Evolutionary conservation across 768 basidiomycete species (phyloP), one percentile per base, ranked within the genome.

Genomic region (Kockovaella imperatae): DNA sequence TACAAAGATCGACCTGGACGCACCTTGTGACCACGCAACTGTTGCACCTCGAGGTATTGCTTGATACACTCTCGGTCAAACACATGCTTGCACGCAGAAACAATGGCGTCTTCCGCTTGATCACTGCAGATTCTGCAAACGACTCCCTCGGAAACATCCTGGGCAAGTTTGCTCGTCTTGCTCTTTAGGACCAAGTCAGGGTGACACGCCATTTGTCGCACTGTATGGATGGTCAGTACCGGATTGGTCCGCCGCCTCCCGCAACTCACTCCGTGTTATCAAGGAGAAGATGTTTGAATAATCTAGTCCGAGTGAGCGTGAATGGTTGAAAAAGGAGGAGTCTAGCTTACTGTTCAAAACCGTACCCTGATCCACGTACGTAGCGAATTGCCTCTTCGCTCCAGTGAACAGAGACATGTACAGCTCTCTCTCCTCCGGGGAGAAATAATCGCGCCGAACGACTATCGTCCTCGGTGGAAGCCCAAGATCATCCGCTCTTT

Each of bases 51-150:
- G 40, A 97, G 76, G 67, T 96, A 96, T 69, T 91, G 88, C 61
- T 80, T 82, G 70, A 99, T 91, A 62, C 95, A 99, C 66, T 90
- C 87, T 47, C 95, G 80, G 68, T 96, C 90, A 62, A 95, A 99
- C 53, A 95, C 83, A 65, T 99, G 95, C 32, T 79, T 80, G 66
- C 95, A 99, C 59, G 82, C 86, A 21, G 89, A 83, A 64, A 87
- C 82, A 54, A 99, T 96, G 3, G 95, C 89, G 62, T 99, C 95
- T 72, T 99, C 95, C 0, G 88, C 69, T 64, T 95, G 77, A 59
- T 99, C 95, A 60, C 89, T 87, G 72, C 95, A 99, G n/a, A 99
- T 73, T 46, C 95, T 79, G 65, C 95, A 99, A 6, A 96, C 79
- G 0, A 86, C 84, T 2, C 83, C 83, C 68, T 93, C 87, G 10